Evolutionary conservation across 176 grass and related monocot species (phyloP).

Genomic region (Alopecurus myosuroides): DNA sequence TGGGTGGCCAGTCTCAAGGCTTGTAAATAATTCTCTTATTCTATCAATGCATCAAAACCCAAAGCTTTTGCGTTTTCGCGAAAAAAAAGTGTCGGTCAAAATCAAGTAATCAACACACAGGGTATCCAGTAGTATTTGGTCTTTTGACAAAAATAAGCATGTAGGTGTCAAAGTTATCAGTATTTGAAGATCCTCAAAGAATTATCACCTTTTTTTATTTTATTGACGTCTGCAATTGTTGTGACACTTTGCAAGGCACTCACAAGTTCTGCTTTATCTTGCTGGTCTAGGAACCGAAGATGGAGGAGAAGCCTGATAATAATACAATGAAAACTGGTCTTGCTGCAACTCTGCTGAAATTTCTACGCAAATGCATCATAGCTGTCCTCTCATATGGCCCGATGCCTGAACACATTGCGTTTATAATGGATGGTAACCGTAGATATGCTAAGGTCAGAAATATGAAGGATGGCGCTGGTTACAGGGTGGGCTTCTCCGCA

Average conservation of each 20-base stretch:
- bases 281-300: conserved; percentile 21
- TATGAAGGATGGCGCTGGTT: conserved; percentile 43
- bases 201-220: neutral
- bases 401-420: conserved; percentile 61
- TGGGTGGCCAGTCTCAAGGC: too few relatives aligned
- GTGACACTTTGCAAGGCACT: neutral
- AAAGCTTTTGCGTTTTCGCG: too few relatives aligned
- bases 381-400: conserved; percentile 61
- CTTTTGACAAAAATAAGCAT: neutral
- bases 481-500: conserved; percentile 55
- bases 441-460: conserved; percentile 64
- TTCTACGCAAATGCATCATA: conserved; percentile 58
- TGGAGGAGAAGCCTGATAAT: conserved; percentile 21
- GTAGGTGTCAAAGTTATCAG: neutral
- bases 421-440: conserved; percentile 95
- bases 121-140: neutral
- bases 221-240: neutral
- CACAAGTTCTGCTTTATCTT: neutral
- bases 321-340: conserved; percentile 6
- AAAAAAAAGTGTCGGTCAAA: neutral
- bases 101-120: neutral
- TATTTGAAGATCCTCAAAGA: neutral
- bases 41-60: too few relatives aligned
- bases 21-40: too few relatives aligned
- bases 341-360: conserved; percentile 18